Base-by-base conservation (phyloP, 1,139 yeast species). In the Nakaseomyces delphensis region DNA sequence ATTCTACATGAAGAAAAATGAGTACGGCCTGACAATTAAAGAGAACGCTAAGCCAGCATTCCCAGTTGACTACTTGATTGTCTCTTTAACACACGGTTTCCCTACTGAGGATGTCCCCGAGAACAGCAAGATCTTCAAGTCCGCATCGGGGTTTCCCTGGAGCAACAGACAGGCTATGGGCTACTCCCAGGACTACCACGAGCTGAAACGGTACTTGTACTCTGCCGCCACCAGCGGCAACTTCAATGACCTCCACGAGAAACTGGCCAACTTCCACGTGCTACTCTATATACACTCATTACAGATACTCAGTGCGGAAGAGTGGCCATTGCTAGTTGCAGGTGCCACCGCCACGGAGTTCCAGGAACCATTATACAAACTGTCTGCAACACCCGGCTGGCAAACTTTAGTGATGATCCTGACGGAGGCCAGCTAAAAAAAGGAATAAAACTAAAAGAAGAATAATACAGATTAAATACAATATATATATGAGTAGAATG, bases 11-110 rank as follows among this genome's bases (percentile, higher is more conserved):
- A 79, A 77, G 59, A 73, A 78, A 51, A 93, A 93, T 59, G 96
- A 93, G 62, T 93, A 91, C 63, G 86, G 87, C 6, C 68, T 87
- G 21, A 80, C 86, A 40, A 94, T 91, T 14, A 87, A 86, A 57
- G 77, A 79, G 36, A 83, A 85, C 56, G 98, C 97, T 11, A 85
- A 84, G 57, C 97, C 98, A 0, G 86, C 95, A 5, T 87, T 93
- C 63, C 99, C 99, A 0, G 93, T 86, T 13, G 98, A 93, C 51
- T 93, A 85, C 60, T 65, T 93, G 48, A 66, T 93, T 42, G 95
- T 91, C 0, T 82, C 96, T 3, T 66, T 91, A 48, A 83, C 95
- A 13, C 97, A 91, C 61, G 95, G 98, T 1, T 91, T 91, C 73
- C 95, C 96, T 2, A 69, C 28, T 13, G 28, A 75, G 45, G 69